Conservation (phyloP, 2,329 filamentous ascomycete species). For the Cordyceps javanica region DNA sequence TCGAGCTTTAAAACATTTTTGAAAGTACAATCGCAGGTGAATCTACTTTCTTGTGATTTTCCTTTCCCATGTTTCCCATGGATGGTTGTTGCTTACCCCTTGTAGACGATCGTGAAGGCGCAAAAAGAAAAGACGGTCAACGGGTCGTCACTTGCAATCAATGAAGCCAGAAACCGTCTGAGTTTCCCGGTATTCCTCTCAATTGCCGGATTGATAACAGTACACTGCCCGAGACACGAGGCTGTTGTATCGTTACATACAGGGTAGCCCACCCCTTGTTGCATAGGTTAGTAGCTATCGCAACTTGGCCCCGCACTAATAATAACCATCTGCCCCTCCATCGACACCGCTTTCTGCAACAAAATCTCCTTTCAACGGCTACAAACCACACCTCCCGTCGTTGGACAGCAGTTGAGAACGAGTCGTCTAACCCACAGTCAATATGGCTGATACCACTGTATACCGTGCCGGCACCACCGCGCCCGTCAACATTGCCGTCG, state of each 20-base stretch:
- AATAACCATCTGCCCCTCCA: background rate
- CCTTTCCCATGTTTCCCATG: no score
- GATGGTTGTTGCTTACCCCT: no score
- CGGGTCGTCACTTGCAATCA: no score
- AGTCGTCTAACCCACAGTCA: background rate
- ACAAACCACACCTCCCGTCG: background rate
- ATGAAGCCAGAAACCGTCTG: no score
- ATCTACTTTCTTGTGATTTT: no score
- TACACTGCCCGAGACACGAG: no score
- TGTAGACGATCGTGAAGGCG: no score
- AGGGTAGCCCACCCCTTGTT: background rate
- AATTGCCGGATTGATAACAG: no score
- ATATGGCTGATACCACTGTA: slow-evolving; percentile 51
- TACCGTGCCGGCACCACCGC: slow-evolving; percentile 94
- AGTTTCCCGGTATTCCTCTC: no score
- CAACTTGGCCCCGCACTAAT: slow-evolving; percentile 5
- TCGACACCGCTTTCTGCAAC: slow-evolving; percentile 9
- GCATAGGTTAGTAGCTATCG: background rate
- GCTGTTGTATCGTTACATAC: background rate
- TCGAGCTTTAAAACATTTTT: no score
- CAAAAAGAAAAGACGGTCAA: no score
- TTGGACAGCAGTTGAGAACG: background rate
- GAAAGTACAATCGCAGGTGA: no score
- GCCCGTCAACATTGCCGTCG: slow-evolving; percentile 95
- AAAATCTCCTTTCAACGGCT: background rate